phyloP scores from a whole-genome alignment of 2,329 filamentous ascomycete species.

The Colletotrichum abscissum region DNA sequence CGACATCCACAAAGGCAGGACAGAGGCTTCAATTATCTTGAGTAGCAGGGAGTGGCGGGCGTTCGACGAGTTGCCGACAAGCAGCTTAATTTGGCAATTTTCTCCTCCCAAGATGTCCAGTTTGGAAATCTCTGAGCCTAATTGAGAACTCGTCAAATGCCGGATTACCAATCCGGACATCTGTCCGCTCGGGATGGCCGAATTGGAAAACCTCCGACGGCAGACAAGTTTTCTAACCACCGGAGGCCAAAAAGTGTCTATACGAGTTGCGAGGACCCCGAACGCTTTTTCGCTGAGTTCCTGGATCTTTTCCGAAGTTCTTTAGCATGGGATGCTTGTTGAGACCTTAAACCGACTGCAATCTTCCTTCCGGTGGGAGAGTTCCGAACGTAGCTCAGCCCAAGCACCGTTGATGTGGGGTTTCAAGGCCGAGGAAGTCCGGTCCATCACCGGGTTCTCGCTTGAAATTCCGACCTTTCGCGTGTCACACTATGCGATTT shows the following conservation, averaged over 20 bases:
- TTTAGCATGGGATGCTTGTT: background rate
- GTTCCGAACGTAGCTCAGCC: background rate
- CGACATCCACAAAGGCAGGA: background rate
- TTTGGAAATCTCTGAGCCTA: no score
- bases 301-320: background rate
- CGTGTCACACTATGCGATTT: no score
- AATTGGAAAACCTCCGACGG: background rate
- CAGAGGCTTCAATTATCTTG: background rate
- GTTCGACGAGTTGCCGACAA: background rate
- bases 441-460: background rate
- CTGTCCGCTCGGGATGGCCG: background rate
- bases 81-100: background rate
- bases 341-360: background rate
- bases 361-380: background rate
- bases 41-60: background rate
- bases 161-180: background rate
- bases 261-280: background rate
- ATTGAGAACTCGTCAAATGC: background rate
- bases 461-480: background rate
- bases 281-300: background rate
- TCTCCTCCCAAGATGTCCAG: no score
- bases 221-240: no score
- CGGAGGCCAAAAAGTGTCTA: background rate
- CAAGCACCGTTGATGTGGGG: no score
- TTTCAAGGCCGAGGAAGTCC: background rate